Percentiles rank a stretch among this genome's conserved stretches.
phyloP scores from a whole-genome alignment of 2,329 filamentous ascomycete species.

The Epichloe brachyelytri region DNA sequence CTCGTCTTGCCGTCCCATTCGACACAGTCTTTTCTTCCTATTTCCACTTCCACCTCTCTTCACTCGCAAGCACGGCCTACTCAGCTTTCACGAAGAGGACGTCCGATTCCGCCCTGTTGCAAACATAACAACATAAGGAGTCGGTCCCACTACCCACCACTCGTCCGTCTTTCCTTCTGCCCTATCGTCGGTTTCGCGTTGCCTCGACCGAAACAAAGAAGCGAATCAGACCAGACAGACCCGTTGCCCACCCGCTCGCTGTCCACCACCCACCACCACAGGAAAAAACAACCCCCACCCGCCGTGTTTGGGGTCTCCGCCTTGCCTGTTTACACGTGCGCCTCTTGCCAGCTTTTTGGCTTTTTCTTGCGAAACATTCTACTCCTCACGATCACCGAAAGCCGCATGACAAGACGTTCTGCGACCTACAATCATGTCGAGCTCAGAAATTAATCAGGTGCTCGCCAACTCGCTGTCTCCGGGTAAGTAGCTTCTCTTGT shows the following conservation, averaged over 20 bases:
- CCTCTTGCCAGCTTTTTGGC: conserved; percentile 4
- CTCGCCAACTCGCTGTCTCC: conserved; percentile 92
- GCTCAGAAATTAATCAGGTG: conserved; percentile 94
- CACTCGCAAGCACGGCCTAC: background rate
- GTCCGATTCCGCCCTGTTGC: background rate
- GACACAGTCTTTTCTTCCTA: background rate
- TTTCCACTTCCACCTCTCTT: background rate
- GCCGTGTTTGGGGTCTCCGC: conserved; percentile 7
- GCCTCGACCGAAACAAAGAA: background rate
- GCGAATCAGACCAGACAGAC: background rate
- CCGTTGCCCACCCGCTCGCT: background rate
- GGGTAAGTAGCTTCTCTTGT: conserved; percentile 45
- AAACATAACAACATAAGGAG: too few species aligned
- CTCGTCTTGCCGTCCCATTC: background rate
- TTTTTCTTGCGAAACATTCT: conserved; percentile 3
- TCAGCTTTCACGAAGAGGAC: too few species aligned
- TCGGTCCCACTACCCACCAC: background rate
- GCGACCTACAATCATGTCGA: conserved; percentile 43
- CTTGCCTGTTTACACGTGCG: conserved; percentile 7
- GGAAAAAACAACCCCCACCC: conserved; percentile 2
- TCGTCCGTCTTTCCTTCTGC: background rate
- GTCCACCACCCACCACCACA: background rate
- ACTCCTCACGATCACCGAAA: conserved; percentile 11
- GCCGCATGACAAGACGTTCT: conserved; percentile 25
- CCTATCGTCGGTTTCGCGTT: background rate